phyloP scores from a whole-genome alignment of 2,329 filamentous ascomycete species.

The Ophiosphaerella herpotricha region DNA sequence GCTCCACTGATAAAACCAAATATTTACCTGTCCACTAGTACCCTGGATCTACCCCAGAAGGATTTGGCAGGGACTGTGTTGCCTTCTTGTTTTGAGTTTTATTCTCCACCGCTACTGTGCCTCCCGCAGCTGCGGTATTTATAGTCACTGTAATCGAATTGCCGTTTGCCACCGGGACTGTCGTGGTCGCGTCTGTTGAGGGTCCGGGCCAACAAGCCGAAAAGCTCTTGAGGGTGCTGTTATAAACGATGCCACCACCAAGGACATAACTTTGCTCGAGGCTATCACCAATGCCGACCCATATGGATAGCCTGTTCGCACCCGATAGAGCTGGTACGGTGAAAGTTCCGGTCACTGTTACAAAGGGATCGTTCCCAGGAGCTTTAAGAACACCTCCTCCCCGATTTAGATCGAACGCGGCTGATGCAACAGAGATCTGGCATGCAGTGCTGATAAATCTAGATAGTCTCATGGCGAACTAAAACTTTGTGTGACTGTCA shows the following conservation, averaged over 20 bases:
- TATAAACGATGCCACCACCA: slow-evolving; percentile 26
- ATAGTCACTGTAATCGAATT: slow-evolving; percentile 27
- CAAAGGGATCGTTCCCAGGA: slow-evolving; percentile 26
- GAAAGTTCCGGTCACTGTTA: slow-evolving; percentile 28
- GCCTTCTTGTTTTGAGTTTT: slow-evolving; percentile 26
- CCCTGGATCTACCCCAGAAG: slow-evolving; percentile 17
- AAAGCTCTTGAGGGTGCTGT: slow-evolving; percentile 23
- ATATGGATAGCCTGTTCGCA: slow-evolving; percentile 25
- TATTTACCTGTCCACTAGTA: slow-evolving; percentile 26
- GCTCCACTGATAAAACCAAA: not conserved
- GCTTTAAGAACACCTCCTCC: slow-evolving; percentile 33
- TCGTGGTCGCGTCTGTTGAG: slow-evolving; percentile 20
- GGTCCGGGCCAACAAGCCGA: slow-evolving; percentile 25
- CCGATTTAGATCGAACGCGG: slow-evolving; percentile 31
- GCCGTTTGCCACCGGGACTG: slow-evolving; percentile 22
- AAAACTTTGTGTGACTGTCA: not conserved
- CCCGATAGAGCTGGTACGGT: slow-evolving; percentile 26
- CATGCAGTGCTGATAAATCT: slow-evolving; percentile 9
- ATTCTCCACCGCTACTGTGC: slow-evolving; percentile 31
- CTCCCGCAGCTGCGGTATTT: slow-evolving; percentile 12
- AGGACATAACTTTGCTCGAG: slow-evolving; percentile 27
- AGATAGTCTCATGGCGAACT: slow-evolving; percentile 16
- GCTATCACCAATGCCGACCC: slow-evolving; percentile 30
- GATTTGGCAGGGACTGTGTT: slow-evolving; percentile 20
- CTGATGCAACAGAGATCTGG: slow-evolving; percentile 16